A percentile compares a stretch with the other conserved stretches of the same genome.
Evolutionary conservation across 805 yeast genomes (phyloP).

Genomic region (Metschnikowia colocasiae): DNA sequence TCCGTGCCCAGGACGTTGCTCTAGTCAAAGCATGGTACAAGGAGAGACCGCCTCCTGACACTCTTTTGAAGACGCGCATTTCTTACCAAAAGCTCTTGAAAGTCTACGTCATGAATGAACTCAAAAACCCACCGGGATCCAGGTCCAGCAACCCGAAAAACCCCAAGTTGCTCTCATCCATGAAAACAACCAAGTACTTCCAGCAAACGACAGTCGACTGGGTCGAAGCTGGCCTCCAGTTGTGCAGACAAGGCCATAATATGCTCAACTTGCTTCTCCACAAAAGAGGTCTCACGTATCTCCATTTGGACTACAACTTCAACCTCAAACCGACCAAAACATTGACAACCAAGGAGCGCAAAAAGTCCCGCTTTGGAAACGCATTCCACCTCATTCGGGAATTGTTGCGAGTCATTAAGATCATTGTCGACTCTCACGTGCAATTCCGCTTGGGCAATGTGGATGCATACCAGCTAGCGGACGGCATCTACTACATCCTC

Average conservation of each 20-base stretch:
- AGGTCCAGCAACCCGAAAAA: constrained; percentile 45
- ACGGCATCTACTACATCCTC: constrained; percentile 84
- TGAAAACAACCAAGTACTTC: constrained; percentile 80
- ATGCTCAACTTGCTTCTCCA: constrained; percentile 89
- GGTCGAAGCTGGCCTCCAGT: constrained; percentile 97
- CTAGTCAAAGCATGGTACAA: constrained; percentile 78
- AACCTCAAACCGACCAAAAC: constrained; percentile 96
- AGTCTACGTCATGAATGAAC: constrained; percentile 63
- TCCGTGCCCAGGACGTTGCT: constrained; percentile 88
- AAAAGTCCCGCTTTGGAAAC: constrained; percentile 92
- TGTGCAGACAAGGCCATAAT: constrained; percentile 89
- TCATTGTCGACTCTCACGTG: constrained; percentile 90
- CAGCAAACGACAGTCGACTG: constrained; percentile 92
- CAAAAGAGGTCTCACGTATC: constrained; percentile 82
- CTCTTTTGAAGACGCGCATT: constrained; percentile 74
- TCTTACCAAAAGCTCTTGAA: constrained; percentile 91
- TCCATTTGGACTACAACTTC: constrained; percentile 93
- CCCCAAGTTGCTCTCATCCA: constrained; percentile 56
- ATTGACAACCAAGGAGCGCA: constrained; percentile 91
- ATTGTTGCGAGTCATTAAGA: constrained; percentile 74
- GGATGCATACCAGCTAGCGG: constrained; percentile 92
- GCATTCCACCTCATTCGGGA: constrained; percentile 94
- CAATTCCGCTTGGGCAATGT: constrained; percentile 86
- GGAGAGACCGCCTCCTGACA: constrained; percentile 57
- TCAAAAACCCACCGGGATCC: constrained; percentile 45